A percentile compares a stretch with the other conserved stretches of the same genome.
phyloP scores from a whole-genome alignment of 176 grass and related monocot genomes.

The Lolium rigidum region DNA sequence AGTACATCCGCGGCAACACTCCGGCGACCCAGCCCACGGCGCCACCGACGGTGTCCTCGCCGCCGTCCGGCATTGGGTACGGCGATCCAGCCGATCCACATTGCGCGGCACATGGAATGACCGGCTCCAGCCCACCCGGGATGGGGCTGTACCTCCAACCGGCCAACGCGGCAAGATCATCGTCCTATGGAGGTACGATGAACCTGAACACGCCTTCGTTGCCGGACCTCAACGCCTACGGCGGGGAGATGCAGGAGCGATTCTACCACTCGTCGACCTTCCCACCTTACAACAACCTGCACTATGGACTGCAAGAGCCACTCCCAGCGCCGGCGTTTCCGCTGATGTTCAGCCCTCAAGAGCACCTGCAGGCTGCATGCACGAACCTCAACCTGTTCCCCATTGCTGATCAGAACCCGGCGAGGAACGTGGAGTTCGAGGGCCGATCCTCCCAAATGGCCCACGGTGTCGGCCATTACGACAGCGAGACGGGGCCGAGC shows the following conservation, averaged over 20 bases:
- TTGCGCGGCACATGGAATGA: neutral
- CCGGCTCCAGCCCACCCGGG: neutral
- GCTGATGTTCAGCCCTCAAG: neutral
- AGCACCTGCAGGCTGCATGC: neutral
- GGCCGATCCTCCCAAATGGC: neutral
- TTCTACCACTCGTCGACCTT: neutral
- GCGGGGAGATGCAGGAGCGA: neutral
- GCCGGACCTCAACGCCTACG: constrained; percentile 29
- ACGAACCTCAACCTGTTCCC: constrained; percentile 9
- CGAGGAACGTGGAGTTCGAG: neutral
- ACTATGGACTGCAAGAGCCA: neutral
- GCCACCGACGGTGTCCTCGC: neutral
- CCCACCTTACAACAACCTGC: neutral
- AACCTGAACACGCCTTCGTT: neutral
- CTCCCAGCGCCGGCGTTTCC: neutral
- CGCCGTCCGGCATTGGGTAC: neutral
- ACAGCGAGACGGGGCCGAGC: neutral
- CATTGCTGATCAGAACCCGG: neutral
- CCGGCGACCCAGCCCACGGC: neutral
- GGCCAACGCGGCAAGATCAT: neutral
- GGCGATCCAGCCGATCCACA: neutral
- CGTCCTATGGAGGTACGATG: neutral
- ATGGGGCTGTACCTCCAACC: neutral
- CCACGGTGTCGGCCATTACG: neutral
- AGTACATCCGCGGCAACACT: constrained; percentile 62